phyloP scores from a whole-genome alignment of 179 eudicot genomes.

The Silene coronaria region DNA sequence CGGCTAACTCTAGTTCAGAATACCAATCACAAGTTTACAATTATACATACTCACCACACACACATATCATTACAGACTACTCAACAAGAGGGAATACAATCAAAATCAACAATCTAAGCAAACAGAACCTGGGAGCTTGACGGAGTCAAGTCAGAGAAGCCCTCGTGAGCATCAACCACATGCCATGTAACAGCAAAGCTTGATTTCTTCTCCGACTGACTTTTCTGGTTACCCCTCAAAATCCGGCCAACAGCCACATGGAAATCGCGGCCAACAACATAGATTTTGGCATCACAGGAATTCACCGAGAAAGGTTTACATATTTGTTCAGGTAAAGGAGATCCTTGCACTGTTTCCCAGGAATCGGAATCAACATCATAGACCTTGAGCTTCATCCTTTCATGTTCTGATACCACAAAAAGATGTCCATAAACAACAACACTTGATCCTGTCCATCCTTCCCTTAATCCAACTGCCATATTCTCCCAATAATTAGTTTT shows the following conservation, averaged over 20 bases:
- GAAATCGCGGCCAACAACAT: conserved; percentile 75
- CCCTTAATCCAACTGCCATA: conserved; percentile 75
- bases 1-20: conserved; percentile 8
- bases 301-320: conserved; percentile 88
- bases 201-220: conserved; percentile 25
- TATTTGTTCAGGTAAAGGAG: conserved; percentile 76
- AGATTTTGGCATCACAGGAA: conserved; percentile 49
- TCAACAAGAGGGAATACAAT: conserved; percentile 3
- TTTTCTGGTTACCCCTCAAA: conserved; percentile 21
- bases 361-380: conserved; percentile 56
- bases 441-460: conserved; percentile 97
- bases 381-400: conserved; percentile 81
- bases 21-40: conserved; percentile 21
- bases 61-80: conserved; percentile 26
- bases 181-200: conserved; percentile 64
- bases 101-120: conserved; percentile 40
- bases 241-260: conserved; percentile 75
- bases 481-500: conserved; percentile 61
- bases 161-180: conserved; percentile 57
- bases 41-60: conserved; percentile 18
- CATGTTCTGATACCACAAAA: conserved; percentile 89
- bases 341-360: conserved; percentile 81
- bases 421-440: conserved; percentile 61
- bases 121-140: conserved; percentile 82
- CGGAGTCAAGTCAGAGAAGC: conserved; percentile 56